Evolutionary conservation across 2,329 filamentous ascomycete genomes (phyloP), one percentile per base, ranked within the genome.

Genomic region (Plectosphaerella plurivora): DNA sequence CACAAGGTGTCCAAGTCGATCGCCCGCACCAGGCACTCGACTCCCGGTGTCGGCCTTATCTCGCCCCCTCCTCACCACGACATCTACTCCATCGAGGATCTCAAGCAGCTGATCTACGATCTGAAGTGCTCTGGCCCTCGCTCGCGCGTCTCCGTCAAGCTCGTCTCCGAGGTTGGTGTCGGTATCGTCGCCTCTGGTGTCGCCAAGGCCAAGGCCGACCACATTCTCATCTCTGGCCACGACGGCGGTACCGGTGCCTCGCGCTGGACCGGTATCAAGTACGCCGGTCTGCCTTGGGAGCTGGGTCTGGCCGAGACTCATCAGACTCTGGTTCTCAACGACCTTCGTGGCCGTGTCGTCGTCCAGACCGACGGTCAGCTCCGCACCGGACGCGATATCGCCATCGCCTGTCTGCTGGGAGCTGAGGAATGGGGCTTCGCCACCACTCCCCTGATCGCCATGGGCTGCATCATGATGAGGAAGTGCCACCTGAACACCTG

Each of bases 381-480:
- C 50, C 84, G 91, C 59, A 97, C 93, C 55, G 93, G 93, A 58
- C 86, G 93, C 60, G 93, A 97, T 75, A 86, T 97, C 52, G 93
- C 92, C 48, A 92, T 97, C 60, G 93, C 93, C 55, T 96, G 91
- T 79, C 72, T 97, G 64, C 86, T 97, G 51, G 93, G 93, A 75
- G 93, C 93, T n/a, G 93, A 97, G 72, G 93, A 97, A 74, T 97
- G 90, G 84, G 93, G 93, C 16, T 97, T 97, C 65, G 93, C 93
- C 41, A 97, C 93, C 0, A 89, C 93, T 55, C 93, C 93, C 63
- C 75, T 97, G 51, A 97, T 97, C 62, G 93, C 93, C 51, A 94
- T 97, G 89, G 93, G 93, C 15, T 97, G 92, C 66, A 90, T 97
- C 56, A 89, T 96, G 77, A 96, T 97, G 91, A 67, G 91, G 0